These are phyloP conservation scores for Botrytis cinerea DNA, from an alignment of 2,329 filamentous ascomycete species.

Conservation along the genomic window DNA sequence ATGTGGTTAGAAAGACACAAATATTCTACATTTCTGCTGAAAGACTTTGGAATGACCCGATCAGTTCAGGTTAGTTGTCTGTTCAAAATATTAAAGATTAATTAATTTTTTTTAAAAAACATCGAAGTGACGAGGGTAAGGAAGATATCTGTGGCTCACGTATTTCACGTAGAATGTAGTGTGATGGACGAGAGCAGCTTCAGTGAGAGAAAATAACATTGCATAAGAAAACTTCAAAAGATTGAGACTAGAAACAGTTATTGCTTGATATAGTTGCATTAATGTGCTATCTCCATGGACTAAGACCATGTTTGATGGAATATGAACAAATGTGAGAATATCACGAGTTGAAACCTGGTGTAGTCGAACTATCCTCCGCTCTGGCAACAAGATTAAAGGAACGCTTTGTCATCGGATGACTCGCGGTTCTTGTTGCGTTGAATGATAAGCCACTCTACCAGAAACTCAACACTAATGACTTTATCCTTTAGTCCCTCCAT, in stretches of 20 bases:
- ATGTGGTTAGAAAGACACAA: not conserved
- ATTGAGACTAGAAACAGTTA: too few species aligned
- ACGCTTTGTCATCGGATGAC: not conserved
- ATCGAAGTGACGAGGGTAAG: not conserved
- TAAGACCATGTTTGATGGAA: not conserved
- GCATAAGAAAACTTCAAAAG: too few species aligned
- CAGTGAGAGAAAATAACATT: not conserved
- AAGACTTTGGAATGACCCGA: not conserved
- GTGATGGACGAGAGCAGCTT: not conserved
- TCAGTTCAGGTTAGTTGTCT: not conserved
- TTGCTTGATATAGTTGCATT: too few species aligned
- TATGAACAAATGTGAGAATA: too few species aligned
- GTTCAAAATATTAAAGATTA: not conserved
- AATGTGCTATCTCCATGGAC: too few species aligned
- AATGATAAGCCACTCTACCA: not conserved
- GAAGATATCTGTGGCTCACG: not conserved
- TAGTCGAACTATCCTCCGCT: too few species aligned
- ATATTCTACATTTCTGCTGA: rapidly evolving
- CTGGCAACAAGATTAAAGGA: not conserved
- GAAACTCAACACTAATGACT: not conserved
- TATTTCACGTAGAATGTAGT: too few species aligned
- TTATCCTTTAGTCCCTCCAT: slow-evolving; percentile 8
- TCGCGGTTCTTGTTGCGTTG: not conserved
- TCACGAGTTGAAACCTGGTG: rapidly evolving
- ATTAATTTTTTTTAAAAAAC: not conserved